Evolutionary conservation across 768 basidiomycete genomes (phyloP).

Genomic region (Lactarius deliciosus): DNA sequence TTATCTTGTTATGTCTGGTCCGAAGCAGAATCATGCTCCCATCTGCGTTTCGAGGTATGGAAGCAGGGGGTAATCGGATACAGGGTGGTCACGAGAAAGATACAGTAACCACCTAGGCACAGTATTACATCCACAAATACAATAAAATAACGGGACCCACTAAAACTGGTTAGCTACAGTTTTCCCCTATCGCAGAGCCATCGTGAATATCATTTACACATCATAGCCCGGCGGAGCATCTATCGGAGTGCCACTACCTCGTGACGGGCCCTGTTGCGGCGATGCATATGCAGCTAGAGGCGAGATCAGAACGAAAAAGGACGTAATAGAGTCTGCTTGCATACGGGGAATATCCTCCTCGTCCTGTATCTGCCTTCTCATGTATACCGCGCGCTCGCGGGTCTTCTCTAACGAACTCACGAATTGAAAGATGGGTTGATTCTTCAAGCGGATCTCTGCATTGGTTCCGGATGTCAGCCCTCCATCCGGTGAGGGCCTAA

Average conservation of each 20-base stretch:
- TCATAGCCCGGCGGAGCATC: conserved; percentile 36
- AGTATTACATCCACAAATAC: conserved; percentile 1
- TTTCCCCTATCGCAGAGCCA: background rate
- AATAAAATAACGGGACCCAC: conserved; percentile 14
- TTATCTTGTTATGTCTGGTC: background rate
- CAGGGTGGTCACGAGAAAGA: background rate
- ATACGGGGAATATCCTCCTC: conserved; percentile 63
- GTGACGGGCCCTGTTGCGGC: conserved; percentile 25
- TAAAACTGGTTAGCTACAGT: conserved; percentile 4
- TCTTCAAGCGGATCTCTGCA: conserved; percentile 65
- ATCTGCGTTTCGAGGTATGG: background rate
- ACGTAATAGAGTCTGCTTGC: conserved; percentile 40
- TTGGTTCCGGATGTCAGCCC: conserved; percentile 62
- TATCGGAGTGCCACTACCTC: conserved; percentile 28
- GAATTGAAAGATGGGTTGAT: conserved; percentile 72
- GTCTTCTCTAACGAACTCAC: conserved; percentile 72
- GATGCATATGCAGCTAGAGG: conserved; percentile 29
- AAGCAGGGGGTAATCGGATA: conserved; percentile 2
- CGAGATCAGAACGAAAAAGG: background rate
- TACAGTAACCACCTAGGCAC: conserved; percentile 11
- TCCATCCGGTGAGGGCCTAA: conserved; percentile 67
- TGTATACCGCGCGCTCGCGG: conserved; percentile 70
- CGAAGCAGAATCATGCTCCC: background rate
- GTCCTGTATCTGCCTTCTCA: conserved; percentile 60
- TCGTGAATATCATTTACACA: conserved; percentile 23